Conservation (phyloP, 345 rosid genomes). For the Sonneratia alba region DNA sequence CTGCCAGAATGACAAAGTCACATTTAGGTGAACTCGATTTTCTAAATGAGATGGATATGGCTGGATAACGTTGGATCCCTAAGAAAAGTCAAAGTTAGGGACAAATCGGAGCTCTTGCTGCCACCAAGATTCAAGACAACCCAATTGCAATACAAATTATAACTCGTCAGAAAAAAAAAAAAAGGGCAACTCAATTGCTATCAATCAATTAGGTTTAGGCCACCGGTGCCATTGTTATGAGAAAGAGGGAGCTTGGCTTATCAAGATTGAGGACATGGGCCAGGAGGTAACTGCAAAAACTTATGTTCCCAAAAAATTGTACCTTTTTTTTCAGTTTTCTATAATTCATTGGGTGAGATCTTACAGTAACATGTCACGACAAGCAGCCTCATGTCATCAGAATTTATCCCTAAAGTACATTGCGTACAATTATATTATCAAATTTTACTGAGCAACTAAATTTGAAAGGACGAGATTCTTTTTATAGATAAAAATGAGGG, state of each 20-base stretch:
- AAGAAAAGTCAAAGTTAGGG: neutral
- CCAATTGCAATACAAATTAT: neutral
- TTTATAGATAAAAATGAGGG: neutral
- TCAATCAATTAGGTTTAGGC: neutral
- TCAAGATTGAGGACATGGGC: neutral
- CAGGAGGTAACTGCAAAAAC: neutral
- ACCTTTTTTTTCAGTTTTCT: neutral
- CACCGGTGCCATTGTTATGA: neutral
- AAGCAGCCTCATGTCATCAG: neutral
- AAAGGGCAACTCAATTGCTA: no score
- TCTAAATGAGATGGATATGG: neutral
- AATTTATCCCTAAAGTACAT: neutral
- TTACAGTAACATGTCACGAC: neutral
- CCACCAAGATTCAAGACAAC: neutral
- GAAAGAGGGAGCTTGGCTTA: neutral
- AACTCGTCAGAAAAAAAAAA: no score
- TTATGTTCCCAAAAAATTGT: neutral
- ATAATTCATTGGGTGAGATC: neutral
- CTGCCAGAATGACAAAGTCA: neutral
- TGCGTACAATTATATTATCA: neutral
- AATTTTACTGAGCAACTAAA: neutral
- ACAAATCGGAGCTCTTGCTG: neutral
- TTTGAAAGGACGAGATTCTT: neutral
- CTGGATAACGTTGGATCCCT: neutral
- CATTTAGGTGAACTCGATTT: neutral